Base-by-base conservation (phyloP, 1,284 basidiomycete species). In the Volvariella surrecta region DNA sequence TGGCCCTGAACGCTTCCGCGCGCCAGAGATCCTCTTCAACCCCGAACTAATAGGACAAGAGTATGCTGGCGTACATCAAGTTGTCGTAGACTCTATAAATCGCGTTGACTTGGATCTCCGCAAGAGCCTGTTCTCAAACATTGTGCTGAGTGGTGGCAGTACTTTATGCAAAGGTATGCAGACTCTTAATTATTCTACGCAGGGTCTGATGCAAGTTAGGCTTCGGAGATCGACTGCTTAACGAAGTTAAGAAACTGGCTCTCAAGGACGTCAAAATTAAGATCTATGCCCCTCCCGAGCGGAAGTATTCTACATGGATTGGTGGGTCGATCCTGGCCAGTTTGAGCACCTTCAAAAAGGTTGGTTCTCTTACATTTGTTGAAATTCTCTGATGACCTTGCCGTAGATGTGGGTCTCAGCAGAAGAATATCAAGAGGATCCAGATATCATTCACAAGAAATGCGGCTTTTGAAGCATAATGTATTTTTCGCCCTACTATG, bases 221-320 rank as follows among this genome's bases (percentile, higher is more conserved):
- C 7, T 99, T 97, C 60, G 96, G 96, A 44, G 96, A 99, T 66
- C 79, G 96, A 40, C 70, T 99, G 48, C 70, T 99, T 46, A 89
- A 89, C 56, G 96, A 99, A 66, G 87, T 96, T 42, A 98, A 98
- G 73, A 93, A 89, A 66, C 70, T 97, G 38, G 90, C 93, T n/a
- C 64, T 98, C 52, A 93, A 96, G 58, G 96, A 99, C 54, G 82
- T 95, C 58, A 98, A 98, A 73, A 93, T 99, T 66, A 97, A 97
- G 71, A 99, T 99, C 57, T 97, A 92, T 55, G 96, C 96, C 10
- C 96, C 96, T 21, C 96, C 96, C n/a, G 96, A 99, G 65, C 83
- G 96, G 50, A 99, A 99, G 68, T 99, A 99, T 65, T 94, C 93
- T 15, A 99, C 95, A 18, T 99, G 96, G 96, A 99, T 99, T 55